phyloP scores from a whole-genome alignment of 495 filamentous ascomycete species.

The Pseudevernia furfuracea region DNA sequence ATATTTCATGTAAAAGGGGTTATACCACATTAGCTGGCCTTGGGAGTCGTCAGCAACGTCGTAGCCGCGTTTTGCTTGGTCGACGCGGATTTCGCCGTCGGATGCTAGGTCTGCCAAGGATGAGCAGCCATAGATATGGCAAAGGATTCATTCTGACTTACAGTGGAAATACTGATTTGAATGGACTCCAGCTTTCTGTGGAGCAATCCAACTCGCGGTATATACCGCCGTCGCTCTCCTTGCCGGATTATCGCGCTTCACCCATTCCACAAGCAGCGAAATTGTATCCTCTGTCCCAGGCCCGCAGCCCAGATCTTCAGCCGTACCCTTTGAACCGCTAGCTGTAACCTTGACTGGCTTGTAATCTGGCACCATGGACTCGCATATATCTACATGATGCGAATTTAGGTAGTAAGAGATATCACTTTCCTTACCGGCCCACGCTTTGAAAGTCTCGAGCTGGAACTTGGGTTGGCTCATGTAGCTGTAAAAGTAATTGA shows the following conservation, averaged over 20 bases:
- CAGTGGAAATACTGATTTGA: slow-evolving; percentile 94
- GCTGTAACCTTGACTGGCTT: slow-evolving; percentile 72
- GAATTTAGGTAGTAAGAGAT: slow-evolving; percentile 94
- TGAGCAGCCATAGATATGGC: background rate
- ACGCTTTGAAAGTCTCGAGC: slow-evolving; percentile 91
- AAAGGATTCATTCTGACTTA: slow-evolving; percentile 25
- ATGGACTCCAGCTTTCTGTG: slow-evolving; percentile 84
- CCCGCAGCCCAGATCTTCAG: slow-evolving; percentile 67
- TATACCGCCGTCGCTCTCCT: slow-evolving; percentile 84
- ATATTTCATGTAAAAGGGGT: slow-evolving; percentile 96
- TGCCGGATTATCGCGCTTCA: slow-evolving; percentile 54
- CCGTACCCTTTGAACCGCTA: slow-evolving; percentile 62
- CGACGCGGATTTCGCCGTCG: slow-evolving; percentile 76
- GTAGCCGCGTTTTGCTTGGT: slow-evolving; percentile 92
- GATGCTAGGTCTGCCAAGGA: slow-evolving; percentile 56
- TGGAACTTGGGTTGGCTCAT: slow-evolving; percentile 93
- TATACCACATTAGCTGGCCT: slow-evolving; percentile 69
- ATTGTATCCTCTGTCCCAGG: slow-evolving; percentile 87
- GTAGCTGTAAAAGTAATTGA: slow-evolving; percentile 97
- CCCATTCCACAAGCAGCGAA: slow-evolving; percentile 81
- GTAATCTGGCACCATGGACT: slow-evolving; percentile 80
- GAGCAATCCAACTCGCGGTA: slow-evolving; percentile 90
- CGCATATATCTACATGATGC: slow-evolving; percentile 86
- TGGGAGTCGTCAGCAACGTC: slow-evolving; percentile 79
- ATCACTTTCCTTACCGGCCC: slow-evolving; percentile 85